Percentiles rank a stretch among this genome's conserved stretches.
These are phyloP conservation scores for Spathaspora sp. DNA, from an alignment of 805 yeast species.

Conservation along the genomic window DNA sequence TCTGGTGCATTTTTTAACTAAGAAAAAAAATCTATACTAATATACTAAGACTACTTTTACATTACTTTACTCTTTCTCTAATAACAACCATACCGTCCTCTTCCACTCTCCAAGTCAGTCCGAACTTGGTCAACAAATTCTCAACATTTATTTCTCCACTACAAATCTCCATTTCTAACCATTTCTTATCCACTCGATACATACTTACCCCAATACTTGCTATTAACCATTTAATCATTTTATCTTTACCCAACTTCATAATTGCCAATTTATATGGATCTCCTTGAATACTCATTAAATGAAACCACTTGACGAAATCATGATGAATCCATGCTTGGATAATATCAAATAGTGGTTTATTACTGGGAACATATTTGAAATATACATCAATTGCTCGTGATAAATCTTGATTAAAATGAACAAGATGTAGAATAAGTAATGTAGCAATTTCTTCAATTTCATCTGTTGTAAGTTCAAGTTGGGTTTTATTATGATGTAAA, in stretches of 20 bases:
- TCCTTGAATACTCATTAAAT: conserved; percentile 29
- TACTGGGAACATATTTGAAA: conserved; percentile 19
- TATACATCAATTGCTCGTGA: conserved; percentile 28
- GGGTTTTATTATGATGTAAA: conserved; percentile 15
- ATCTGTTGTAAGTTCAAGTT: not conserved
- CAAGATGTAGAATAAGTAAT: conserved; percentile 42
- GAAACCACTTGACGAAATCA: conserved; percentile 30
- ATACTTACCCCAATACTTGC: not conserved
- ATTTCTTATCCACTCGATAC: not conserved
- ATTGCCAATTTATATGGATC: conserved; percentile 30
- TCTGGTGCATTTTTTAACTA: not conserved
- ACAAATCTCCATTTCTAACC: not conserved
- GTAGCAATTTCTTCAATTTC: conserved; percentile 41
- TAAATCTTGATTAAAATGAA: conserved; percentile 36
- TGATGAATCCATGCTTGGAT: conserved; percentile 24
- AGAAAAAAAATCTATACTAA: no score
- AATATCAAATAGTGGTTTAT: conserved; percentile 9
- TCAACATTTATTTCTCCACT: not conserved
- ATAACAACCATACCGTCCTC: conserved; percentile 20
- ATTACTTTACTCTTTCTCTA: conserved; percentile 7
- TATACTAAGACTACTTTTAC: no score
- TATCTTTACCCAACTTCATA: conserved; percentile 40
- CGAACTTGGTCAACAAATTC: not conserved
- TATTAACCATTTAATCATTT: conserved; percentile 28
- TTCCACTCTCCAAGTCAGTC: conserved; percentile 14